A percentile compares a stretch with the other conserved stretches of the same genome.
Evolutionary conservation across 257 asterid genomes (phyloP).

Genomic region (Apocynum venetum): DNA sequence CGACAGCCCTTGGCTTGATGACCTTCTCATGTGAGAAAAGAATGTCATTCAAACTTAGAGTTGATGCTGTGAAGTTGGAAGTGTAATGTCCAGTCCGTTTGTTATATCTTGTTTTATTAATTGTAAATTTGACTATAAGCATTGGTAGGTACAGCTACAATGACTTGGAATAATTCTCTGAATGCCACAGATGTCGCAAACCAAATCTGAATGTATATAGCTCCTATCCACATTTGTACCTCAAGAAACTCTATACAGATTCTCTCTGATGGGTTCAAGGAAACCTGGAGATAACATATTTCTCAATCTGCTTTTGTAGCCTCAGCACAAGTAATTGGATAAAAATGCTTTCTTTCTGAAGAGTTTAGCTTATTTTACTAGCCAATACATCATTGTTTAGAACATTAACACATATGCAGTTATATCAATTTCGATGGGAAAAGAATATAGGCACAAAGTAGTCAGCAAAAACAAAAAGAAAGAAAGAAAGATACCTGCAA

Average conservation of each 20-base stretch:
- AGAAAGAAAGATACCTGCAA: too few species aligned
- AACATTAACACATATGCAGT: neutral
- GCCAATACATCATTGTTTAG: neutral
- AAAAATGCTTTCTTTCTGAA: neutral
- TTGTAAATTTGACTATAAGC: neutral
- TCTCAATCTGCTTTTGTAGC: neutral
- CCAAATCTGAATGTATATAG: neutral
- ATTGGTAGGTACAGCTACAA: neutral
- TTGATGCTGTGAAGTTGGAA: neutral
- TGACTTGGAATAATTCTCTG: neutral
- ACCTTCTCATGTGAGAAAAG: slow-evolving; percentile 36
- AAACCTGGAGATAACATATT: neutral
- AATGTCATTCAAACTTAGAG: neutral
- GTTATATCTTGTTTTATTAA: neutral
- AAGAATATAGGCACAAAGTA: too few species aligned
- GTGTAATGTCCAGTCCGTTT: neutral
- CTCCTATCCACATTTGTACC: neutral
- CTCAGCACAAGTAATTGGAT: neutral
- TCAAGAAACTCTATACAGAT: neutral
- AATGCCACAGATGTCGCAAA: neutral
- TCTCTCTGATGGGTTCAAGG: neutral
- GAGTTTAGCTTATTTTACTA: neutral
- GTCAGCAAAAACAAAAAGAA: too few species aligned
- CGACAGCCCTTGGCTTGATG: slow-evolving; percentile 44
- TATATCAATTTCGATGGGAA: too few species aligned